Evolutionary conservation across 108 stramenopile genomes (phyloP).

Genomic region (Cyclotella sp.): DNA sequence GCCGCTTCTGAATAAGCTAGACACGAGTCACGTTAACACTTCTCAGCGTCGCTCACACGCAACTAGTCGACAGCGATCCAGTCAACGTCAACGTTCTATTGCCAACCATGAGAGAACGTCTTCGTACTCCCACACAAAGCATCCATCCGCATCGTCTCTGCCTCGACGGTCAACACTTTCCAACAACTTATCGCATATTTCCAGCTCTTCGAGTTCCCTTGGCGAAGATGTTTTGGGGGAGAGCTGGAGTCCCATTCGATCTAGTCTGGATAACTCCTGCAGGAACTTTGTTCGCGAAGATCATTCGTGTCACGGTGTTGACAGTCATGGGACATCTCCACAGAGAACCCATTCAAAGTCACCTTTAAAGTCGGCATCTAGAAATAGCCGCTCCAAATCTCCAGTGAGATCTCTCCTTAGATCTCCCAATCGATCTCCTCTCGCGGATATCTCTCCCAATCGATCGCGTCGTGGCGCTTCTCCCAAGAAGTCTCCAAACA

Average conservation of each 20-base stretch:
- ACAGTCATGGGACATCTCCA: background rate
- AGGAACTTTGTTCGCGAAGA: conserved; percentile 2
- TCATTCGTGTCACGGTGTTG: no score
- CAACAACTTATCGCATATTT: conserved; percentile 47
- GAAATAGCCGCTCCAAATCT: conserved; percentile 23
- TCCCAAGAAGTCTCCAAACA: conserved; percentile 5
- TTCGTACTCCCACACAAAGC: background rate
- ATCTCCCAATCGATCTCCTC: conserved; percentile 31
- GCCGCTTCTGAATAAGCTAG: conserved; percentile 4
- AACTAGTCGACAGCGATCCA: conserved; percentile 24
- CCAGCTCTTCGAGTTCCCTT: conserved; percentile 27
- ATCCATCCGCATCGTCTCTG: background rate
- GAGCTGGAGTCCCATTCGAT: conserved; percentile 45
- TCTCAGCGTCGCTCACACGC: conserved; percentile 32
- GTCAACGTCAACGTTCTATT: background rate
- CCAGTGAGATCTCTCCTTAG: conserved; percentile 5
- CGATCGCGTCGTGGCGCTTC: background rate
- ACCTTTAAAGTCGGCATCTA: conserved; percentile 3
- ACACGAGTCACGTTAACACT: conserved; percentile 23
- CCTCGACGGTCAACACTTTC: conserved; percentile 6
- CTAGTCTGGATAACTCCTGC: conserved; percentile 42
- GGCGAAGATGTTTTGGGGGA: conserved; percentile 25
- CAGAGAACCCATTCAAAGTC: background rate
- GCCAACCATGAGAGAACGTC: background rate
- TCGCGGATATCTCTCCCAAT: conserved; percentile 41